Evolutionary conservation across 257 asterid genomes (phyloP).

Genomic region (Scutellaria minor): DNA sequence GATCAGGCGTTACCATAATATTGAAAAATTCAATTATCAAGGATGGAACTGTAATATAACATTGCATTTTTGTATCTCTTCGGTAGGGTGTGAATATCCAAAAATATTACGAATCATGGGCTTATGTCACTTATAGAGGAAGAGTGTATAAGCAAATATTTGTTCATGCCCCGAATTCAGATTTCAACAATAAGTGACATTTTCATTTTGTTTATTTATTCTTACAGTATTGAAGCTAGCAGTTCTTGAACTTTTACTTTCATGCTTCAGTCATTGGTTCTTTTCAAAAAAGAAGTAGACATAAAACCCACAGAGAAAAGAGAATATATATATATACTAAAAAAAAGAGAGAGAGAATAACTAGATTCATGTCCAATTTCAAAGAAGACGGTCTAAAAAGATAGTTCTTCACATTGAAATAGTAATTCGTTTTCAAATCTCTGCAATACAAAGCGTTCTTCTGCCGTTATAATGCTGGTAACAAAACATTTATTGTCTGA

Average conservation of each 20-base stretch:
- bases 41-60: constrained; percentile 81
- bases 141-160: constrained; percentile 16
- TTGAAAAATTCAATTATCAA: constrained; percentile 72
- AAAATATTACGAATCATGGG: constrained; percentile 23
- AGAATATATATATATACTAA: background rate
- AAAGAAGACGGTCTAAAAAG: constrained; percentile 35
- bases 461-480: constrained; percentile 72
- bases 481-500: constrained; percentile 78
- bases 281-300: background rate
- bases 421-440: constrained; percentile 83
- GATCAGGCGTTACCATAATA: constrained; percentile 80
- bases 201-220: constrained; percentile 10
- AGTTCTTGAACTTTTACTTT: constrained; percentile 18
- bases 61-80: constrained; percentile 29
- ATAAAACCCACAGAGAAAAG: constrained; percentile 12
- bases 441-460: constrained; percentile 84
- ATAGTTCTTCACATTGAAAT: constrained; percentile 75
- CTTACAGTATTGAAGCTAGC: constrained; percentile 24
- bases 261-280: constrained; percentile 14
- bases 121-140: constrained; percentile 24
- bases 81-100: constrained; percentile 34
- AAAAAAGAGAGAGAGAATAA: background rate
- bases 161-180: constrained; percentile 20
- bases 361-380: constrained; percentile 11
- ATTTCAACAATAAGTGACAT: constrained; percentile 29